Evolutionary conservation across 257 asterid genomes (phyloP).

Genomic region (Penstemon barbatus): DNA sequence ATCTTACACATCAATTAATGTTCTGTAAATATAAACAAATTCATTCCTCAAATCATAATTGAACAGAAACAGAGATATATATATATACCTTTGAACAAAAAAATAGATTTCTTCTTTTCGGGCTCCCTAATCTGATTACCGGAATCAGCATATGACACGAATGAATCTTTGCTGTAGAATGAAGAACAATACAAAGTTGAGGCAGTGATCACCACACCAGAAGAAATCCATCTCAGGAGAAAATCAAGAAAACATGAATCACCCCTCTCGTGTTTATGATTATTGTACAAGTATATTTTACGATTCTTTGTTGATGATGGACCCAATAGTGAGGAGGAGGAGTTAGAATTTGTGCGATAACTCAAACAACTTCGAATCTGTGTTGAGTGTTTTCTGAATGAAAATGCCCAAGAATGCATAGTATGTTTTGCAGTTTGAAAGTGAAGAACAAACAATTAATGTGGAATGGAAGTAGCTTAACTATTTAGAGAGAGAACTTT

Average conservation of each 20-base stretch:
- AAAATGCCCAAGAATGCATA: constrained; percentile 61
- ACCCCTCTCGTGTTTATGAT: constrained; percentile 22
- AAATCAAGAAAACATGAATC: constrained; percentile 28
- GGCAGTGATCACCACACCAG: constrained; percentile 43
- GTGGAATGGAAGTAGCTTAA: too few species aligned
- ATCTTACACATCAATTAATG: not conserved
- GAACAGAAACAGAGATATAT: not conserved
- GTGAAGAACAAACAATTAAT: not conserved
- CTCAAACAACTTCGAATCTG: constrained; percentile 22
- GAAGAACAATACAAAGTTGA: constrained; percentile 47
- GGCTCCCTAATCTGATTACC: constrained; percentile 35
- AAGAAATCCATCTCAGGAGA: constrained; percentile 43
- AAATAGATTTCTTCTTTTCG: constrained; percentile 41
- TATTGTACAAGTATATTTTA: constrained; percentile 14
- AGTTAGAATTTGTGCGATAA: constrained; percentile 33
- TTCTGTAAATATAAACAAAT: too few species aligned
- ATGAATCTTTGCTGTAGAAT: constrained; percentile 30
- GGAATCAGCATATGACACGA: constrained; percentile 63
- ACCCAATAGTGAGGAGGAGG: not conserved
- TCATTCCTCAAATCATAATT: not conserved
- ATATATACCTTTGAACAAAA: constrained; percentile 59
- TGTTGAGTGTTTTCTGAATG: constrained; percentile 41
- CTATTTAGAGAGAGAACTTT: too few species aligned
- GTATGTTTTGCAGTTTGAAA: constrained; percentile 9
- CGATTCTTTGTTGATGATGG: constrained; percentile 16